Base-by-base conservation (phyloP, 805 yeast genomes). In the Naumovozyma baii region DNA sequence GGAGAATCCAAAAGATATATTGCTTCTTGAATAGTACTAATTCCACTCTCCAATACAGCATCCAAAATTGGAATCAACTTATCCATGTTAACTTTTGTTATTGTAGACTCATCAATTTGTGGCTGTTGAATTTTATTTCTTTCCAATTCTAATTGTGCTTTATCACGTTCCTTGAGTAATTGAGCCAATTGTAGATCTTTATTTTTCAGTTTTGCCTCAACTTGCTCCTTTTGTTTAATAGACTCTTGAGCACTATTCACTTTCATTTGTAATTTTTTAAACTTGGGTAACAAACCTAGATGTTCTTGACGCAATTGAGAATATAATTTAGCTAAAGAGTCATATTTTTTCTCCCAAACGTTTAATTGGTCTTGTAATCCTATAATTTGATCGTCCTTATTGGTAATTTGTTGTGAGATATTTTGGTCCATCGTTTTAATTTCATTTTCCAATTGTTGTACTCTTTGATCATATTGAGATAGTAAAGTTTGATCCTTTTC, bases 291-390 rank as follows among this genome's bases (percentile, higher is more conserved):
- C 40, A 87, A 63, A 46, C 79, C 82, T 53, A 88, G 69, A 57
- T 88, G 96, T 62, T 88, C 96, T 62, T 84, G 94, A 55, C 96
- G 80, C 50, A 88, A 68, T 62, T 87, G 95, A 2, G 94, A 80
- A 60, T 88, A 88, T 47, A 88, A 68, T 54, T 85, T 85, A 4
- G 96, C 96, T 46, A 88, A 69, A 0, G 92, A 73, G 55, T 87
- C 95, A 62, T 88, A 88, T 64, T 88, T 88, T 39, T 74, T 75
- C 45, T 83, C 77, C 95, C 95, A 88, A 44, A 74, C 72, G 19
- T 61, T 66, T 32, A 83, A 70, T 61, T 87, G 95, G 39, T 83
- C 88, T 52, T 81, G 86, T 34, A 85, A 58, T 39, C 72, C 69
- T 39, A 61, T 70, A 35, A 83, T 64, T 51, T 80, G 79, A 45